phyloP scores from a whole-genome alignment of 768 basidiomycete species.

The Coprinopsis marcescibilis region DNA sequence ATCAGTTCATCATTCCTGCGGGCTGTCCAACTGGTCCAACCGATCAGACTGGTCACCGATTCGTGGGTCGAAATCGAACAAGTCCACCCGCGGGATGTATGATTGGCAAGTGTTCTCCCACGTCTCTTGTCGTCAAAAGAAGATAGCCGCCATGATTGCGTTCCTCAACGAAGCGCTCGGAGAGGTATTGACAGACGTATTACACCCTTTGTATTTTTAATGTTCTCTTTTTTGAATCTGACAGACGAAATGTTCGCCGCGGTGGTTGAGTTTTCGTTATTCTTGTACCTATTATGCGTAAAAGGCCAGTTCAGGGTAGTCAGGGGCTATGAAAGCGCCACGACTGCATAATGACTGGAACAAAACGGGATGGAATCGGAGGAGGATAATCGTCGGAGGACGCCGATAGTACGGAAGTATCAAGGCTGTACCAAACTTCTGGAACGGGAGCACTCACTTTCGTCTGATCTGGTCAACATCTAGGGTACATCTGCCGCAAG shows the following conservation, averaged over 20 bases:
- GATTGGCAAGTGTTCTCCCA: conserved; percentile 7
- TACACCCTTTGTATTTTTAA: neutral
- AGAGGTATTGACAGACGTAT: conserved; percentile 9
- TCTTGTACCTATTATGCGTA: too few species aligned
- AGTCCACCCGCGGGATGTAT: conserved; percentile 32
- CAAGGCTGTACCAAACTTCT: too few species aligned
- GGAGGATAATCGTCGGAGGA: conserved; percentile 10
- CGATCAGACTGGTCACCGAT: conserved; percentile 53
- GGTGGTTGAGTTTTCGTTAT: neutral
- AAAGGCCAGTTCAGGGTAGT: too few species aligned
- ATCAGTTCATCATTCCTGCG: conserved; percentile 37
- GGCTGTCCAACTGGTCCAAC: conserved; percentile 38
- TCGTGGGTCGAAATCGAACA: conserved; percentile 33
- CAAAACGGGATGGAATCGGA: conserved; percentile 14
- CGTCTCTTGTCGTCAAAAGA: too few species aligned
- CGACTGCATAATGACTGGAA: too few species aligned
- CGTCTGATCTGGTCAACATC: conserved; percentile 5
- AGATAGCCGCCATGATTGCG: neutral
- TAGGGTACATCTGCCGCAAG: conserved; percentile 2
- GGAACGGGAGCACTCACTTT: conserved; percentile 4
- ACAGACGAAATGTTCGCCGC: neutral
- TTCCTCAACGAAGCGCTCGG: conserved; percentile 22
- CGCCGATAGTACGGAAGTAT: neutral
- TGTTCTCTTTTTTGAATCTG: neutral
- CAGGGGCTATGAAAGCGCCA: too few species aligned